These are phyloP conservation scores for Penicillium ochrochloron DNA, from an alignment of 495 filamentous ascomycete species.

Conservation along the genomic window DNA sequence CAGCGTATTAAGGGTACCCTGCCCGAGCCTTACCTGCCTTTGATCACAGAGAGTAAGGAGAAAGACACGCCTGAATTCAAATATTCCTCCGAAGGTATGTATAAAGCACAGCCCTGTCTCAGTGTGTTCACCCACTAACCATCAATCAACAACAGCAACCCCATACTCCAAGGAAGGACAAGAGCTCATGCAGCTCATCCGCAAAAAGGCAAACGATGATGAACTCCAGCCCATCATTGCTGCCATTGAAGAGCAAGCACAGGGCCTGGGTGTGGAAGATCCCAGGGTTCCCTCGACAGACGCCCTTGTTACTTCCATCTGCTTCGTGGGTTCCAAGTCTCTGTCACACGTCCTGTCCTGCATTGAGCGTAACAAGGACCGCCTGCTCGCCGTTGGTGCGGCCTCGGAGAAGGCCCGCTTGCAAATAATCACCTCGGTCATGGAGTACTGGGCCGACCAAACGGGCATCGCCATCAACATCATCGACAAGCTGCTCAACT, in stretches of 20 bases:
- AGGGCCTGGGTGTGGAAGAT: conserved; percentile 65
- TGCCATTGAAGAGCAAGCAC: conserved; percentile 75
- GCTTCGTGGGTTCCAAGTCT: conserved; percentile 90
- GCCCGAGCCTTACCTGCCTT: conserved; percentile 77
- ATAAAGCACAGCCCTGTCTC: neutral
- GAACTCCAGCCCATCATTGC: conserved; percentile 79
- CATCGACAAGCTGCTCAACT: conserved; percentile 96
- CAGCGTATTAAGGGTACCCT: conserved; percentile 94
- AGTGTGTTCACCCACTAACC: neutral
- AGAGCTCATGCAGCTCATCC: conserved; percentile 77
- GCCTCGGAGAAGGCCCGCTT: conserved; percentile 71
- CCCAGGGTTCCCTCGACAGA: conserved; percentile 84
- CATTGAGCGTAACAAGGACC: conserved; percentile 94
- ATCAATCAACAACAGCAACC: conserved; percentile 55
- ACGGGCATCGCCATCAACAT: conserved; percentile 92
- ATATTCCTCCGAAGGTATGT: conserved; percentile 76
- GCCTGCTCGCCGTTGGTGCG: conserved; percentile 76
- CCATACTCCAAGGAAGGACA: conserved; percentile 81
- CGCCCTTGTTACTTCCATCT: conserved; percentile 89
- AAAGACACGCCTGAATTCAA: conserved; percentile 95
- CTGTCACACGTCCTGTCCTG: conserved; percentile 94
- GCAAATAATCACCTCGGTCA: conserved; percentile 88
- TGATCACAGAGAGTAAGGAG: conserved; percentile 87
- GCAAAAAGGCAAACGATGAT: conserved; percentile 79
- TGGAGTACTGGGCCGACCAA: conserved; percentile 92